Evolutionary conservation across 495 filamentous ascomycete genomes (phyloP), one percentile per base, ranked within the genome.

Genomic region (Aspergillus homomorphus): DNA sequence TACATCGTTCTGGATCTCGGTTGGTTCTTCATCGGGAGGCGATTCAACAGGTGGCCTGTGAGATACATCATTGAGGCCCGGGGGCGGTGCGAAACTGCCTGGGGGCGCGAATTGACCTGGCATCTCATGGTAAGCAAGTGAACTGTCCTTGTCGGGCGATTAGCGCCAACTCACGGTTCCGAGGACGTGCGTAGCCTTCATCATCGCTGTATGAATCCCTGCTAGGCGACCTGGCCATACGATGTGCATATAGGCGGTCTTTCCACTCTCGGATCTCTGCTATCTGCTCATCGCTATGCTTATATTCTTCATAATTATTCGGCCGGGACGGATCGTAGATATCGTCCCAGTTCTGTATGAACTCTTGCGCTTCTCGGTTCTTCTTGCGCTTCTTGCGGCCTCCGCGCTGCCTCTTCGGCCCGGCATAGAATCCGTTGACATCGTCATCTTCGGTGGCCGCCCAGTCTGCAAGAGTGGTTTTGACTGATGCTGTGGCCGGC

Each of bases 301-400:
- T 83, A 66, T 96, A 97, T 69, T 96, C 89, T 48, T 91, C 86
- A 57, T 93, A 92, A 55, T 84, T 90, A 43, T 91, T 96, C 1
- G 93, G 93, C 20, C 88, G 74, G 2, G 87, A 80, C 0, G 91
- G 89, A 64, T 96, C 93, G 65, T 96, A 98, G 45, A 92, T 85
- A 68, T 96, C 92, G 66, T 96, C 90, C 93, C 92, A 97, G 66
- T 96, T 86, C 44, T 89, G 89, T 51, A 84, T 76, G 41, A 78
- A 63, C 44, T 75, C 81, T 7, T 80, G 70, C 42, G 83, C 77
- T 22, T 89, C 86, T 41, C 79, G 77, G 62, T 85, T 84, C 79
- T 93, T 94, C 79, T 92, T 94, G 69, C 89, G 85, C 76, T 92
- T 92, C 74, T 91, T 93, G 58, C 84, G 78, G n/a, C 90, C 90